Evolutionary conservation across 495 filamentous ascomycete species (phyloP).

Genomic region (Melanomma pulvis-pyrius): DNA sequence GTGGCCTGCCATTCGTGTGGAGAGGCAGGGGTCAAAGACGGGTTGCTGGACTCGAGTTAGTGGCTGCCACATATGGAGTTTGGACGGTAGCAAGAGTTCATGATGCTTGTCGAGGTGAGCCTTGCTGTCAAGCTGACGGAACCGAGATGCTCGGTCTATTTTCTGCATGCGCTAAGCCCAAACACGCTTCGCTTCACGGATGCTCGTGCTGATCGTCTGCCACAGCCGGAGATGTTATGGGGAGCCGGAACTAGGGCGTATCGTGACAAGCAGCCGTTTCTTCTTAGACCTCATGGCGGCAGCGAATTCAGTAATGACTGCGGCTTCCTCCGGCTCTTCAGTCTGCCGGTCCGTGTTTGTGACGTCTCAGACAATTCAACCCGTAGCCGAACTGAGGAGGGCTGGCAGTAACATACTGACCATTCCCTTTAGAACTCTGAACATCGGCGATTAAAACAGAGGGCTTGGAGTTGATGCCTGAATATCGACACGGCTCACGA

Average conservation of each 20-base stretch:
- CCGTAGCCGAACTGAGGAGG: background rate
- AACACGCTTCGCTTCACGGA: constrained; percentile 6
- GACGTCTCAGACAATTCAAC: constrained; percentile 8
- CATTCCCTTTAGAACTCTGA: background rate
- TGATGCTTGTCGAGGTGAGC: background rate
- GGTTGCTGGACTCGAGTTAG: background rate
- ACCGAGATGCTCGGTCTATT: constrained; percentile 14
- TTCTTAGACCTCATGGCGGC: background rate
- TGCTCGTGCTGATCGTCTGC: background rate
- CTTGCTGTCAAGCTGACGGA: constrained; percentile 12
- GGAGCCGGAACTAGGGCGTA: constrained; percentile 16
- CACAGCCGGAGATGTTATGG: constrained; percentile 17
- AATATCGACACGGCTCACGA: background rate
- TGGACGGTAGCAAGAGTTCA: background rate
- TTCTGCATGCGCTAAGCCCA: constrained; percentile 16
- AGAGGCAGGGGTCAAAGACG: background rate
- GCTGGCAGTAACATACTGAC: background rate
- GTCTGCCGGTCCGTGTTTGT: constrained; percentile 2
- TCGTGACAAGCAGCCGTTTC: background rate
- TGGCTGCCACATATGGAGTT: background rate
- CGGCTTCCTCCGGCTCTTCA: constrained; percentile 1
- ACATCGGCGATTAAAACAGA: background rate
- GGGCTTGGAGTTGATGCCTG: background rate
- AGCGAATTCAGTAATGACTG: background rate
- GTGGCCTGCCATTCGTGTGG: background rate